Percentiles rank a stretch among this genome's conserved stretches.
Evolutionary conservation across 129 eudicot species (phyloP).

Genomic region (Saposhnikovia divaricata): DNA sequence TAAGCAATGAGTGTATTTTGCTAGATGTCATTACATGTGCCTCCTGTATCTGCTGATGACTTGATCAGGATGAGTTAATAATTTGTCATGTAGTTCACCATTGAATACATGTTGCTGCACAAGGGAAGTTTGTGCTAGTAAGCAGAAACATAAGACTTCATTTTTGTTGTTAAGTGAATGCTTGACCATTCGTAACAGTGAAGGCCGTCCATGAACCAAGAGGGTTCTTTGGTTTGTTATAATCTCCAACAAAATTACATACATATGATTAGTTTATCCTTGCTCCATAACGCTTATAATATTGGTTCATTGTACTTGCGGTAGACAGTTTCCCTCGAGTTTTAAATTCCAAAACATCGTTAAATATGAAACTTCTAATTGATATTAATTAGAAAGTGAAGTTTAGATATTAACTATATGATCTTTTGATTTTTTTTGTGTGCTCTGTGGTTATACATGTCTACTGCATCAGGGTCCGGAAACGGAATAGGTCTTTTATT

Average conservation of each 20-base stretch:
- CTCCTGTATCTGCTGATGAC: conserved; percentile 2
- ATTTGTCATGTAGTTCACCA: conserved; percentile 3
- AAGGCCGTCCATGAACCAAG: not conserved
- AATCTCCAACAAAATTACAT: not conserved
- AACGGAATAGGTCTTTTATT: too few relatives aligned
- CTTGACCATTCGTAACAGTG: not conserved
- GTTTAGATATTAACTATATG: too few relatives aligned
- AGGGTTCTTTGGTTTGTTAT: not conserved
- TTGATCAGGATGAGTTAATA: conserved; percentile 6
- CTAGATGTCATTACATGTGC: not conserved
- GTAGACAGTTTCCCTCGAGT: not conserved
- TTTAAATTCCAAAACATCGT: too few relatives aligned
- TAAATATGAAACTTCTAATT: not conserved
- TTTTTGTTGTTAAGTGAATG: not conserved
- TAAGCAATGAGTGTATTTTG: conserved; percentile 19
- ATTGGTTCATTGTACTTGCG: not conserved
- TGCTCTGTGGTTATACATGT: too few relatives aligned
- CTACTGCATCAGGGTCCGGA: too few relatives aligned
- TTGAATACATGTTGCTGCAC: not conserved
- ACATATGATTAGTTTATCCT: not conserved
- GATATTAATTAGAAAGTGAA: too few relatives aligned
- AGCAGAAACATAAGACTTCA: not conserved
- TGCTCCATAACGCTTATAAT: not conserved
- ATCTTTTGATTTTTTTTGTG: too few relatives aligned
- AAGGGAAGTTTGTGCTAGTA: not conserved